These are phyloP conservation scores for Talaromyces sp. DNA, from an alignment of 2,329 filamentous ascomycete species.

Conservation along the genomic window DNA sequence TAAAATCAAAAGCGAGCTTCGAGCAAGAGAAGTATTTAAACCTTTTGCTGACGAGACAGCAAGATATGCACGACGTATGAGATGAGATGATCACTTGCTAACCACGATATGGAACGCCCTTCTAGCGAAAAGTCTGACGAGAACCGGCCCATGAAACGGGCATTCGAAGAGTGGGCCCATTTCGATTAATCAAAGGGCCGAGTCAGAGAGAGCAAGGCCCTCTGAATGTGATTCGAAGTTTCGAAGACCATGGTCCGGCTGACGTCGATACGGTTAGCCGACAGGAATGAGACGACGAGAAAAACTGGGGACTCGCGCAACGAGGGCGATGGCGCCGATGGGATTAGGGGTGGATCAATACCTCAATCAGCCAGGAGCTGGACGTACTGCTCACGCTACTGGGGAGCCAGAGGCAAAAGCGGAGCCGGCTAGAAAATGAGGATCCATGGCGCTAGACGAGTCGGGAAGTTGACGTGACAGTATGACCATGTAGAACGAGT, in stretches of 20 bases:
- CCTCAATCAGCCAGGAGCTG: conserved; percentile 1
- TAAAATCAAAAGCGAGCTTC: neutral
- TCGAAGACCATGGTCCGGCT: conserved; percentile 13
- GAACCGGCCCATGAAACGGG: neutral
- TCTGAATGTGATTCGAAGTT: conserved; percentile 2
- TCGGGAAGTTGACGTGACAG: neutral
- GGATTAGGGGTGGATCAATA: neutral
- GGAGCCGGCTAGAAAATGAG: conserved; percentile 15
- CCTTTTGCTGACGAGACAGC: neutral
- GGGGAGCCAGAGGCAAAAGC: conserved; percentile 13
- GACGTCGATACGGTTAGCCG: conserved; percentile 19
- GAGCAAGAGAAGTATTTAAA: conserved; percentile 6
- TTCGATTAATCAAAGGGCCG: neutral
- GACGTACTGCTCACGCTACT: conserved; percentile 2
- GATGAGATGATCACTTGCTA: neutral
- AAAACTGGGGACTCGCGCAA: conserved; percentile 15
- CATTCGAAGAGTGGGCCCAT: neutral
- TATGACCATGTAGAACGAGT: no score
- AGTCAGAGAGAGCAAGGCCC: neutral
- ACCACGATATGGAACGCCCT: neutral
- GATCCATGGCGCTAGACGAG: conserved; percentile 11
- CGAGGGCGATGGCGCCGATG: conserved; percentile 6
- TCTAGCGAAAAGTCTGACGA: conserved; percentile 4
- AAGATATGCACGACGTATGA: conserved; percentile 1
- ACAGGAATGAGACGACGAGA: neutral